These are phyloP conservation scores for Graphilbum ipis-grandicollis DNA, from an alignment of 2,329 filamentous ascomycete species.

Conservation along the genomic window DNA sequence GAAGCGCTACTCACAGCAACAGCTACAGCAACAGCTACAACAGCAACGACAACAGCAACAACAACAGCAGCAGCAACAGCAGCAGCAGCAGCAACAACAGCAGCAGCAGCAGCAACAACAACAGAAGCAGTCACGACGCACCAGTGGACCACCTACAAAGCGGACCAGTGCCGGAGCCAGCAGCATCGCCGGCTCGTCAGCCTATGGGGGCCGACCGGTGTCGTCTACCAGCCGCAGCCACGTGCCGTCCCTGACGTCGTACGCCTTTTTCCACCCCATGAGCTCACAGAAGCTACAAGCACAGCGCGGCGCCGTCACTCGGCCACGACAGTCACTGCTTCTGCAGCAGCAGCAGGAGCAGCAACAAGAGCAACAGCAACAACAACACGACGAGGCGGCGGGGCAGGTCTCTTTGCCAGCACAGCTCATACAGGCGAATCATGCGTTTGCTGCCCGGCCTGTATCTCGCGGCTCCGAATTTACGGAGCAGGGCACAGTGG, in stretches of 20 bases:
- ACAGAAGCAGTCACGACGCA: slow-evolving; percentile 20
- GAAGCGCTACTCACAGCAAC: too few relatives aligned
- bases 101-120: too few relatives aligned
- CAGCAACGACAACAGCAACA: too few relatives aligned
- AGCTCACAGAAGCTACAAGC: slow-evolving; percentile 89
- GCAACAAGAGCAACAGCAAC: not conserved
- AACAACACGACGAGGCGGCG: not conserved
- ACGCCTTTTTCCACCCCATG: slow-evolving; percentile 92
- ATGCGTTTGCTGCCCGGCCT: slow-evolving; percentile 32
- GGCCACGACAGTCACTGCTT: slow-evolving; percentile 16
- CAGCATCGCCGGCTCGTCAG: slow-evolving; percentile 23
- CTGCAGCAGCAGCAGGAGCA: slow-evolving; percentile 3
- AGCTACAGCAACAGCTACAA: too few relatives aligned
- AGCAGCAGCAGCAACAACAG: too few relatives aligned
- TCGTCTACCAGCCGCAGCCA: slow-evolving; percentile 68
- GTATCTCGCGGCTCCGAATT: slow-evolving; percentile 66
- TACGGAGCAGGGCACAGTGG: slow-evolving; percentile 55
- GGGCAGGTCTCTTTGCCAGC: slow-evolving; percentile 16
- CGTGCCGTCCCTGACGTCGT: slow-evolving; percentile 73
- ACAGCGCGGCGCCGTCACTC: slow-evolving; percentile 47
- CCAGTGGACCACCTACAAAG: slow-evolving; percentile 33
- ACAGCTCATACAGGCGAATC: slow-evolving; percentile 11
- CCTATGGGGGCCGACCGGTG: slow-evolving; percentile 32
- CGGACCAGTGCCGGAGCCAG: slow-evolving; percentile 20
- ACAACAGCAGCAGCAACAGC: too few relatives aligned